Evolutionary conservation across 495 filamentous ascomycete species (phyloP), one percentile per base, ranked within the genome.

Genomic region (Amphirosellinia nigrospora): DNA sequence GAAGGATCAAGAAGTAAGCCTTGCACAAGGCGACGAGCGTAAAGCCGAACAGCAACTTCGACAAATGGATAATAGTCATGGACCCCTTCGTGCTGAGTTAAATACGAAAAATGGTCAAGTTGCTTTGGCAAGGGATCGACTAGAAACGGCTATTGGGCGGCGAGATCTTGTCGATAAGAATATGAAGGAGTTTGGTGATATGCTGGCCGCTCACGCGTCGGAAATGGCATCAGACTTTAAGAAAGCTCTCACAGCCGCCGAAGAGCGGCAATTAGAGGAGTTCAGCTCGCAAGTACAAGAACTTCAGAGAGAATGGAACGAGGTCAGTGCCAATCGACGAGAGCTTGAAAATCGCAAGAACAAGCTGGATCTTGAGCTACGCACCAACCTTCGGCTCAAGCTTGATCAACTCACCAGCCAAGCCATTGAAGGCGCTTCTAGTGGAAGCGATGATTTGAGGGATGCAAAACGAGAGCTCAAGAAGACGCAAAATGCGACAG

Each of bases 211-310:
- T 0, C 91, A 94, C 73, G 87, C 94, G 75, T 85, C 88, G 13
- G 96, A 99, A 77, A 78, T 97, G 60, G 85, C 85, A 0, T 92
- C 94, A 4, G 89, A 94, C 19, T 98, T 98, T 84, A 97, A 96
- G 82, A 98, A 98, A 77, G 88, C 92, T 21, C 85, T 99, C 30
- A 92, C 91, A 21, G 85, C 86, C 11, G 88, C 90, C 30, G 96
- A 99, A 81, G 96, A 98, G 79, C 85, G 86, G 39, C 89, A 87
- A 72, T 84, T 99, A 4, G 93, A 96, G 70, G 82, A 83, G 13
- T 87, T 97, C 19, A 90, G 85, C 71, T 81, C 82, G 28, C 83
- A 85, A 0, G 88, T 93, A 21, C 91, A 94, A 72, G 88, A 91
- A 36, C 81, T 98, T 56, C 88, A 91, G 59, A 88, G 87, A 62